These are phyloP conservation scores for Curvularia verruculosa DNA, from an alignment of 2,329 filamentous ascomycete genomes.

Conservation along the genomic window DNA sequence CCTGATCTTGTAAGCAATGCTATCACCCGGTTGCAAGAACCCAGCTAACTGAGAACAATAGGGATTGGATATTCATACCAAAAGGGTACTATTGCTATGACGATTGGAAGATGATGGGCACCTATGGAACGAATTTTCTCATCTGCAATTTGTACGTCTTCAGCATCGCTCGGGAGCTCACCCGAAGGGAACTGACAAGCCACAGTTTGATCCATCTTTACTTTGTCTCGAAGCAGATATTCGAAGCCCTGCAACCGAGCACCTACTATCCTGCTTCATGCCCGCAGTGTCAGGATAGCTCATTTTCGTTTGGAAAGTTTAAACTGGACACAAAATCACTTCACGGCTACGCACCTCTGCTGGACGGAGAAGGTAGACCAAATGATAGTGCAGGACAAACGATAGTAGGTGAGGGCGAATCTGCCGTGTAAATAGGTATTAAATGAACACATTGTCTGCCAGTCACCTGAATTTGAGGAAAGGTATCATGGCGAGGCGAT, in stretches of 20 bases:
- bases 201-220: slow-evolving; percentile 33
- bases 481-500: background rate
- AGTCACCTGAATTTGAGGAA: background rate
- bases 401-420: background rate
- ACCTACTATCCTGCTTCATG: slow-evolving; percentile 28
- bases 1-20: slow-evolving; percentile 24
- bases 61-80: slow-evolving; percentile 1
- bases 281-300: slow-evolving; percentile 33
- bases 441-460: background rate
- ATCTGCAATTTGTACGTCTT: slow-evolving; percentile 36
- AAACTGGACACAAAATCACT: slow-evolving; percentile 5
- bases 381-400: background rate
- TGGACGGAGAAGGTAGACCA: background rate
- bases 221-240: slow-evolving; percentile 27
- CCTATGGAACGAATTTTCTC: slow-evolving; percentile 38
- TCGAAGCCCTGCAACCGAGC: slow-evolving; percentile 22
- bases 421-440: background rate
- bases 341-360: background rate
- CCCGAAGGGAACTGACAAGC: background rate
- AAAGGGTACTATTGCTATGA: background rate
- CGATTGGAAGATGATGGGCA: slow-evolving; percentile 24
- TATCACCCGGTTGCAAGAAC: too few relatives aligned
- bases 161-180: background rate
- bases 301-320: slow-evolving; percentile 21
- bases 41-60: background rate